phyloP scores from a whole-genome alignment of 371 early-diverging fungal genomes.

The Mucor velutinosus region DNA sequence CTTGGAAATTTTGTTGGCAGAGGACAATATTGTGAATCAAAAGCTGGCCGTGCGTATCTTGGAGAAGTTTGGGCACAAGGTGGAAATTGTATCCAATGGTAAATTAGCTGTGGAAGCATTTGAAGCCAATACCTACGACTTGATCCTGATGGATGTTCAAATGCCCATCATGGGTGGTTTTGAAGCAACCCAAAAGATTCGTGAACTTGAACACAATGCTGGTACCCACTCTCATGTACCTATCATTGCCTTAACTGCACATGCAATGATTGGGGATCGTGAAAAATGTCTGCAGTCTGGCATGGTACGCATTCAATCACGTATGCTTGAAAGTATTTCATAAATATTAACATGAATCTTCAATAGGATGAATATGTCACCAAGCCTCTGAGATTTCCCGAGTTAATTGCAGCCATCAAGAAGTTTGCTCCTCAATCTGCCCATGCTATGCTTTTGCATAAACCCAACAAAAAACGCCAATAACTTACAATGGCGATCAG shows the following conservation, averaged over 20 bases:
- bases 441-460: constrained; percentile 14
- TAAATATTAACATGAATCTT: neutral
- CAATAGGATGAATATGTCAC: constrained; percentile 73
- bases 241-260: constrained; percentile 79
- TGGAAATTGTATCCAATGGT: constrained; percentile 74
- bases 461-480: constrained; percentile 10
- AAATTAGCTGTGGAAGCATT: constrained; percentile 74
- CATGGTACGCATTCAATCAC: constrained; percentile 55
- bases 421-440: constrained; percentile 50
- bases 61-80: constrained; percentile 75
- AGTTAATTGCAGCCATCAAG: constrained; percentile 66
- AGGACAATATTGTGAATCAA: constrained; percentile 85
- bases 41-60: constrained; percentile 76
- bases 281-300: constrained; percentile 76
- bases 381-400: constrained; percentile 67
- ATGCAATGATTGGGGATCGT: constrained; percentile 81
- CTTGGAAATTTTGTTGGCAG: constrained; percentile 75
- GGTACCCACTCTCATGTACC: constrained; percentile 59
- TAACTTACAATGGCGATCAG: neutral
- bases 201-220: constrained; percentile 58
- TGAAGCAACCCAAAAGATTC: constrained; percentile 74
- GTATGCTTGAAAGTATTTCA: neutral
- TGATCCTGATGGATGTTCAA: constrained; percentile 83
- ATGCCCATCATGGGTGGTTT: constrained; percentile 82
- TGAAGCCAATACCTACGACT: constrained; percentile 58